Percentiles rank a stretch among this genome's conserved stretches.
Evolutionary conservation across 1,284 basidiomycete species (phyloP).

Genomic region (Meripilus lineatus): DNA sequence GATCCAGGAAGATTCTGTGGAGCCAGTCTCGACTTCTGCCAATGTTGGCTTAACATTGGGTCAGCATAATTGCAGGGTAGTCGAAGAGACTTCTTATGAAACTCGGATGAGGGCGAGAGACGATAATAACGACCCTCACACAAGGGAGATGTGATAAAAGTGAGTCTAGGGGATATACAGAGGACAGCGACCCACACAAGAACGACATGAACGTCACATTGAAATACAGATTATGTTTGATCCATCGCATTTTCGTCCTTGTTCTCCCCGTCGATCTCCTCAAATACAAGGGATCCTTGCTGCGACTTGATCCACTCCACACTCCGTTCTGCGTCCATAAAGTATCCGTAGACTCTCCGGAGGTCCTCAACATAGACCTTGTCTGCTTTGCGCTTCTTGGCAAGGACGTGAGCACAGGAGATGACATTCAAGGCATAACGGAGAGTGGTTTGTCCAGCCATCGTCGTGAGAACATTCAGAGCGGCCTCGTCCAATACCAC

Average conservation of each 20-base stretch:
- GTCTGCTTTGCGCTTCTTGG: conserved; percentile 75
- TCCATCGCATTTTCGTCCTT: conserved; percentile 28
- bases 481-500: conserved; percentile 81
- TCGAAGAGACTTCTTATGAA: too few species aligned
- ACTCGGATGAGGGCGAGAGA: too few species aligned
- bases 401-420: conserved; percentile 82
- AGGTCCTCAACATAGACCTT: conserved; percentile 83
- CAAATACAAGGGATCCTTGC: conserved; percentile 69
- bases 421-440: conserved; percentile 93
- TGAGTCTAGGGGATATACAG: conserved; percentile 8
- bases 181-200: not conserved
- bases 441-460: conserved; percentile 83
- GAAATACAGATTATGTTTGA: conserved; percentile 19
- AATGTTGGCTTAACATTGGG: too few species aligned
- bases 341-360: conserved; percentile 80
- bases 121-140: too few species aligned
- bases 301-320: conserved; percentile 92
- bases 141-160: conserved; percentile 1
- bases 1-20: too few species aligned
- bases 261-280: conserved; percentile 41
- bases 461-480: conserved; percentile 73
- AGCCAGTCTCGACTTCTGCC: too few species aligned
- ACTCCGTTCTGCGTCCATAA: conserved; percentile 94
- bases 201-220: not conserved
- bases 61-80: too few species aligned